phyloP scores from a whole-genome alignment of 768 basidiomycete species.

The Kwoniella mangroviensis region DNA sequence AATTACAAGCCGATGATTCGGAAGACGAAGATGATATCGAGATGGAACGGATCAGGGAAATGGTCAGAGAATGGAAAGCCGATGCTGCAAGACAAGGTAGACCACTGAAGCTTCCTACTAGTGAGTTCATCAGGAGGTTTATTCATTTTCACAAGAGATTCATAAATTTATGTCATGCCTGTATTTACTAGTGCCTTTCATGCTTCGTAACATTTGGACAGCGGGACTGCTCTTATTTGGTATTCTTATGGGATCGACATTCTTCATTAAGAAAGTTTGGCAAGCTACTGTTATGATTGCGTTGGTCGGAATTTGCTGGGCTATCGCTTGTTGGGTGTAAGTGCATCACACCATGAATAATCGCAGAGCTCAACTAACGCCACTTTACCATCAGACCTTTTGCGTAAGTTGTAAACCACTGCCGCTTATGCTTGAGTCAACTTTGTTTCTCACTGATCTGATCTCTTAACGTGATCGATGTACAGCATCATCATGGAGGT shows the following conservation, averaged over 20 bases:
- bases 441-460: not conserved
- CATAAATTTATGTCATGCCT: not conserved
- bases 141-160: no score
- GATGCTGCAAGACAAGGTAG: conserved; percentile 78
- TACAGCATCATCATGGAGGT: conserved; percentile 88
- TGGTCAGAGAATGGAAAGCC: conserved; percentile 79
- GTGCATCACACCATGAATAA: conserved; percentile 12
- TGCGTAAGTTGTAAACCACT: conserved; percentile 59
- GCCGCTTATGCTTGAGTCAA: not conserved
- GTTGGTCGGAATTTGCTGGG: conserved; percentile 91
- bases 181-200: conserved; percentile 70
- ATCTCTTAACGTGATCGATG: no score
- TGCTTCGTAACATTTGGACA: conserved; percentile 91
- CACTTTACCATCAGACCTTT: conserved; percentile 64
- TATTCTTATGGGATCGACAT: conserved; percentile 75
- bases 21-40: conserved; percentile 79
- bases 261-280: conserved; percentile 79
- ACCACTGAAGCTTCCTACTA: conserved; percentile 77
- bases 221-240: conserved; percentile 81
- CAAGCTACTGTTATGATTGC: conserved; percentile 83
- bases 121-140: conserved; percentile 45
- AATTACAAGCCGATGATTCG: conserved; percentile 61
- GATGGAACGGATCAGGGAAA: conserved; percentile 69
- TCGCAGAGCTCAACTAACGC: conserved; percentile 1
- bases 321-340: conserved; percentile 91